phyloP scores from a whole-genome alignment of 2,329 filamentous ascomycete genomes.

The Aspergillus fijiensis region DNA sequence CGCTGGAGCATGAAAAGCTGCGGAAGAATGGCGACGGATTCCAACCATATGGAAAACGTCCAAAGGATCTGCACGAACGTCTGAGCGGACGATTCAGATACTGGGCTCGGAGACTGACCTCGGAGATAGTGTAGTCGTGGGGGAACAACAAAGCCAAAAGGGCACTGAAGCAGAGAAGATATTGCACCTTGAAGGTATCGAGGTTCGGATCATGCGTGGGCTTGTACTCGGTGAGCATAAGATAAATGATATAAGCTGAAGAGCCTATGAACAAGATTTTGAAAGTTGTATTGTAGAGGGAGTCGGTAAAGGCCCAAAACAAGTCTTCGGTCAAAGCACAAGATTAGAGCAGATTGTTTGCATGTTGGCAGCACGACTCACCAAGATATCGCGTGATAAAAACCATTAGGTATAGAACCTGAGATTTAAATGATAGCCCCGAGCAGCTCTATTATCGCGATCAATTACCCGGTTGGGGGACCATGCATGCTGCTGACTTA shows the following conservation, averaged over 20 bases:
- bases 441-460: slow-evolving; percentile 71
- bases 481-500: slow-evolving; percentile 48
- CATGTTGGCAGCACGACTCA: slow-evolving; percentile 38
- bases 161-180: slow-evolving; percentile 78
- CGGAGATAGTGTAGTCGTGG: slow-evolving; percentile 75
- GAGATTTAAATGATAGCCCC: slow-evolving; percentile 98
- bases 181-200: slow-evolving; percentile 96
- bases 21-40: slow-evolving; percentile 92
- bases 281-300: slow-evolving; percentile 89
- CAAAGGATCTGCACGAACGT: slow-evolving; percentile 69
- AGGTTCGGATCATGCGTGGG: slow-evolving; percentile 95
- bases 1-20: slow-evolving; percentile 98
- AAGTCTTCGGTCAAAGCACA: slow-evolving; percentile 59
- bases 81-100: slow-evolving; percentile 12
- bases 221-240: slow-evolving; percentile 97
- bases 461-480: not conserved
- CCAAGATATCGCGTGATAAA: slow-evolving; percentile 91
- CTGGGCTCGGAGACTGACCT: slow-evolving; percentile 43
- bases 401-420: slow-evolving; percentile 90
- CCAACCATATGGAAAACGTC: slow-evolving; percentile 98
- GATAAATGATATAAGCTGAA: slow-evolving; percentile 91
- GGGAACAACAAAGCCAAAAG: slow-evolving; percentile 80
- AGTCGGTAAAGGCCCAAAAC: slow-evolving; percentile 77
- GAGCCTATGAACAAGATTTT: slow-evolving; percentile 92
- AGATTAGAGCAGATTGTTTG: not conserved